These are phyloP conservation scores for Didymella keratinophila DNA, from an alignment of 2,329 filamentous ascomycete species.

Conservation along the genomic window DNA sequence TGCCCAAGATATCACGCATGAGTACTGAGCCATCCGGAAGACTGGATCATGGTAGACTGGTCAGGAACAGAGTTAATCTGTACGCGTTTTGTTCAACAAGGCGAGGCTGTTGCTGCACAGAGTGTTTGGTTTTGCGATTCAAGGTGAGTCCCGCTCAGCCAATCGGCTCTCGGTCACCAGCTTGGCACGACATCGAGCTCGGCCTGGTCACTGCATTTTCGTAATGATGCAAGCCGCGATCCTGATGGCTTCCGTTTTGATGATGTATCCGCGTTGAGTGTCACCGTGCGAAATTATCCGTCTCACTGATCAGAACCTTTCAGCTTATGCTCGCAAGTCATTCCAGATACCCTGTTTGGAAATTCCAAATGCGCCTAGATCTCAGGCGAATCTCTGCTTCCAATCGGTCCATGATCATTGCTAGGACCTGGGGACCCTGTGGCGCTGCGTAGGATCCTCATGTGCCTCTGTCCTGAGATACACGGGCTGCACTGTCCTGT, in stretches of 20 bases:
- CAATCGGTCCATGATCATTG: background rate
- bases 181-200: slow-evolving; percentile 4
- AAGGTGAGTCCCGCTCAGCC: background rate
- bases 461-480: background rate
- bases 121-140: background rate
- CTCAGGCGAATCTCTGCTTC: background rate
- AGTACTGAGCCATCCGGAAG: background rate
- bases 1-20: slow-evolving; percentile 1
- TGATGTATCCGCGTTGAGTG: background rate
- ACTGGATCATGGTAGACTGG: too few species aligned
- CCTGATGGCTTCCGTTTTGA: slow-evolving; percentile 3
- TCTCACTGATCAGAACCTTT: background rate
- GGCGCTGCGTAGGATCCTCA: too few species aligned
- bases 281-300: background rate
- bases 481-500: background rate
- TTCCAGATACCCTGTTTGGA: background rate
- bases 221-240: slow-evolving; percentile 9
- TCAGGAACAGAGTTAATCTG: background rate
- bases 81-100: background rate
- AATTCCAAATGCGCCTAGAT: background rate
- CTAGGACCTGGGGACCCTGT: background rate
- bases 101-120: background rate
- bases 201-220: slow-evolving; percentile 1
- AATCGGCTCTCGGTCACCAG: slow-evolving; percentile 9
- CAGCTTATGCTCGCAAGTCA: background rate